Evolutionary conservation across 2,329 filamentous ascomycete genomes (phyloP).

Genomic region (Sarocladium strictum): DNA sequence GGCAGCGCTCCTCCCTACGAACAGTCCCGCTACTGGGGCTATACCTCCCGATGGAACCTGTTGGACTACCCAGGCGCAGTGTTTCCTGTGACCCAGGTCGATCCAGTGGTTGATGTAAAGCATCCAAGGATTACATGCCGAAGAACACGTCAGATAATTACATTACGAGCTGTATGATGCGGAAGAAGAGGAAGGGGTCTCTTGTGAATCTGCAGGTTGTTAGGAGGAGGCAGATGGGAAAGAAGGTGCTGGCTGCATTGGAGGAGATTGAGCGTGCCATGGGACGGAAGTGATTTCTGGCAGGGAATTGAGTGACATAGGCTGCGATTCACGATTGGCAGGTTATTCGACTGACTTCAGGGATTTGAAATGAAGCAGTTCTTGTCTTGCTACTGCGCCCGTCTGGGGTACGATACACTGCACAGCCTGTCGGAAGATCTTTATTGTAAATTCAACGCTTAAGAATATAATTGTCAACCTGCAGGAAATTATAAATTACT

Average conservation of each 20-base stretch:
- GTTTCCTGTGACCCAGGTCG: conserved; percentile 46
- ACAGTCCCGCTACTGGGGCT: conserved; percentile 50
- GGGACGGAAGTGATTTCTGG: conserved; percentile 10
- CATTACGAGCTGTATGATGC: conserved; percentile 22
- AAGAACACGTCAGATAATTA: conserved; percentile 38
- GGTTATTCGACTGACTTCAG: too few species aligned
- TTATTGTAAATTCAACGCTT: too few species aligned
- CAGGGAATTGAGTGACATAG: too few species aligned
- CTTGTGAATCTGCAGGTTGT: conserved; percentile 23
- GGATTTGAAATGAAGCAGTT: too few species aligned
- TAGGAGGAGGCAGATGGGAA: conserved; percentile 22
- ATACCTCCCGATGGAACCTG: conserved; percentile 63
- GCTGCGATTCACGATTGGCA: too few species aligned
- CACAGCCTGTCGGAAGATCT: too few species aligned
- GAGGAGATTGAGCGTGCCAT: conserved; percentile 12
- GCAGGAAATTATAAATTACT: too few species aligned
- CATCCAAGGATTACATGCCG: conserved; percentile 18
- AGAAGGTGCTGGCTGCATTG: conserved; percentile 16
- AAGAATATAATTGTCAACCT: too few species aligned
- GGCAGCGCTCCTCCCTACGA: conserved; percentile 41
- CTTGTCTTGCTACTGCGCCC: too few species aligned
- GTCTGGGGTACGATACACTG: too few species aligned
- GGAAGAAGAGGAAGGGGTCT: conserved; percentile 19
- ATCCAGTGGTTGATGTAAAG: conserved; percentile 19
- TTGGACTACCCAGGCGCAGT: conserved; percentile 59